Conservation (phyloP, 192 early-diverging fungal species). For the Entomortierella lignicola region DNA sequence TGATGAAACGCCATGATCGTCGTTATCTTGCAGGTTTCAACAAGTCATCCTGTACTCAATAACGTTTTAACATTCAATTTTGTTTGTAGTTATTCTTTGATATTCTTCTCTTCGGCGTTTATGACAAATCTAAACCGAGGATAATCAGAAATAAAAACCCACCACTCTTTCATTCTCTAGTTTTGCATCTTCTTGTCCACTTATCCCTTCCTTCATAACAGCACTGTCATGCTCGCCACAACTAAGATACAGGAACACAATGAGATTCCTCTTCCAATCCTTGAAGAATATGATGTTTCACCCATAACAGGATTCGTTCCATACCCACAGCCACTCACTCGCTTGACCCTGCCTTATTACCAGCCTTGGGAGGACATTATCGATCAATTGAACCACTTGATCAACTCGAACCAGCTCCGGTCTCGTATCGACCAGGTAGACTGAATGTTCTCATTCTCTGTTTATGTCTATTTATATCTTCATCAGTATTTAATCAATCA, state of each 20-base stretch:
- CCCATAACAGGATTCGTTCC: slow-evolving; percentile 88
- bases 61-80: too few relatives aligned
- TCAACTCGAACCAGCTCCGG: slow-evolving; percentile 75
- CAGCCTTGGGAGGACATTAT: slow-evolving; percentile 89
- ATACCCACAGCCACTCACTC: slow-evolving; percentile 72
- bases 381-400: slow-evolving; percentile 79
- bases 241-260: not conserved
- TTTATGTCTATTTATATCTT: not conserved
- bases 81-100: too few relatives aligned
- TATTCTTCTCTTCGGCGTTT: too few relatives aligned
- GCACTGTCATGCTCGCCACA: slow-evolving; percentile 3
- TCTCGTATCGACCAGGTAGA: slow-evolving; percentile 72
- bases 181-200: too few relatives aligned
- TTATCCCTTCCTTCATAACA: too few relatives aligned
- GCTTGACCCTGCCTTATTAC: slow-evolving; percentile 79
- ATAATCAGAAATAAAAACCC: too few relatives aligned
- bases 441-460: not conserved
- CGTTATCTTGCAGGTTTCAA: too few relatives aligned
- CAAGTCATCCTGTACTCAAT: too few relatives aligned
- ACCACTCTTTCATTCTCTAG: too few relatives aligned
- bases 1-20: too few relatives aligned
- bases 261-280: slow-evolving; percentile 34
- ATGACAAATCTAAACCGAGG: too few relatives aligned
- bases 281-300: slow-evolving; percentile 86
- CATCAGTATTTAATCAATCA: too few relatives aligned